phyloP scores from a whole-genome alignment of 139 green algal species.

The Volvox reticuliferus region DNA sequence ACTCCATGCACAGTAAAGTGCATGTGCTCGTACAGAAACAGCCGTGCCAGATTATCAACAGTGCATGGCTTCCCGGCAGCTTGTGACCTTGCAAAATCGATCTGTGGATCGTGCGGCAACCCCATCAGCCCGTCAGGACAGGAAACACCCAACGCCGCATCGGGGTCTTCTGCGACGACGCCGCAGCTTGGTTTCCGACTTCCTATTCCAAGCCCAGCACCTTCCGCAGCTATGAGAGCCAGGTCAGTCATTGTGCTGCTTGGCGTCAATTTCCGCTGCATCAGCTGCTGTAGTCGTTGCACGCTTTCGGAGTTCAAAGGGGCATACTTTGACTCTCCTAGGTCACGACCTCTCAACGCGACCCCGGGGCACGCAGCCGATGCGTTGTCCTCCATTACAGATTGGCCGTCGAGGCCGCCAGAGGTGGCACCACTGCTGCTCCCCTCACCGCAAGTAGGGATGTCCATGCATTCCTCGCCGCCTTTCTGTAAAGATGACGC shows the following conservation, averaged over 20 bases:
- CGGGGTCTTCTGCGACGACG: no score
- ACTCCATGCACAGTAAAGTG: conserved; percentile 16
- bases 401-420: not conserved
- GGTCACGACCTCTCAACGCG: no score
- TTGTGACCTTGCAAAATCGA: no score
- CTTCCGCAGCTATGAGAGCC: not conserved
- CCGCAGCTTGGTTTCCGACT: no score
- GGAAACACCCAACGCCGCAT: no score
- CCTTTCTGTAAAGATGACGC: not conserved
- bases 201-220: not conserved
- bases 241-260: conserved; percentile 19
- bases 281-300: not conserved
- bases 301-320: not conserved
- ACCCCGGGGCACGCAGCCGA: no score
- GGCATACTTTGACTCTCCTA: no score
- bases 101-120: no score
- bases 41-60: not conserved
- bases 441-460: not conserved
- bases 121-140: no score
- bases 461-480: not conserved
- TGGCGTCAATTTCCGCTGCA: not conserved
- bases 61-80: not conserved
- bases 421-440: not conserved
- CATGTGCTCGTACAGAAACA: conserved; percentile 39
- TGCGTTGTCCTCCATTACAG: not conserved